Base-by-base conservation (phyloP, 768 basidiomycete genomes). In the Rhizopogon vesiculosus region DNA sequence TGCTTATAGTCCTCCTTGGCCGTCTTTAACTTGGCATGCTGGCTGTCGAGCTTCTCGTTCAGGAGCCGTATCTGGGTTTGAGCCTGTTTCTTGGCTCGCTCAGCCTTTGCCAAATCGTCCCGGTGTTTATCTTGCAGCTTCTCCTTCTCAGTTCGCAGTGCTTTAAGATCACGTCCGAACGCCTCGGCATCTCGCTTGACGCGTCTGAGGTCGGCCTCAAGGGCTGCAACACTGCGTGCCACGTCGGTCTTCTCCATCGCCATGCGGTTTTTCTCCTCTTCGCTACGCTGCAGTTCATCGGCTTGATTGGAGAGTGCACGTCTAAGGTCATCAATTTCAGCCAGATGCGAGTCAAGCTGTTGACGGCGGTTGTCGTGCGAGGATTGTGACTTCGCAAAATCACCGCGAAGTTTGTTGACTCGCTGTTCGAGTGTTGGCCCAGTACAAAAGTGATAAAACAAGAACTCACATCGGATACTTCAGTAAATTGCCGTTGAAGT, bases 311-410 rank as follows among this genome's bases (percentile, higher is more conserved):
- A 77, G 13, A 92, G 76, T 2, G 86, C 85, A 4, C 75, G 78
- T 40, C 83, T 82, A n/a, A 93, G 82, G 31, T 89, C 85, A 3
- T 88, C 85, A 55, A 93, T 86, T 67, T 93, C 90, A 16, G 77
- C 71, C 7, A 83, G 76, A 52, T 86, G 83, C 1, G 84, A 70
- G 63, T 91, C 89, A 38, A 94, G 82, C 57, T 90, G 83, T 56
- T 87, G 82, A 1, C 87, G 83, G 25, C 86, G 80, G 38, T 82
- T 77, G 58, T 90, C 85, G 61, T 93, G 91, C 8, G 85, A 79
- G 13, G 74, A 78, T 46, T 87, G 84, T 16, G 84, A 84, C 0
- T 75, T 68, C 7, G 80, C 73, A 56, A 86, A 82, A 56, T 87
- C 81, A 41, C 79, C 76, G 19, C 84, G 83, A 25, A 91, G 77